Conservation (phyloP, 148 eudicot genomes). For the Polygonum maritimum region DNA sequence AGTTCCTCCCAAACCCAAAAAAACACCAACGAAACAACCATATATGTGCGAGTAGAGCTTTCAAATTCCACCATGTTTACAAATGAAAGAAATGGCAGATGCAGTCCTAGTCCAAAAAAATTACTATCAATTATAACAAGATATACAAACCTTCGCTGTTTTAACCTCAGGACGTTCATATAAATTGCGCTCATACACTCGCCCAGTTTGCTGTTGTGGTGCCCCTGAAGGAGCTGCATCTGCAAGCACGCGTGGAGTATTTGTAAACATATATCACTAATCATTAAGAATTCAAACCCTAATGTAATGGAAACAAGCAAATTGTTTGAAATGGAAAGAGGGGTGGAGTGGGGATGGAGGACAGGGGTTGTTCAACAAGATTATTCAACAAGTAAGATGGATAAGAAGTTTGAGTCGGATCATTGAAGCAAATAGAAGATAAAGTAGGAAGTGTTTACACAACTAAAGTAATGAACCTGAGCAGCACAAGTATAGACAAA, state of each 20-base stretch:
- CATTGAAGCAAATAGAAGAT: not conserved
- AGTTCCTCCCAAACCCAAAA: no score
- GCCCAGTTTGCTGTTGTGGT: constrained; percentile 44
- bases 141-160: constrained; percentile 44
- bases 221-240: constrained; percentile 27
- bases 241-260: constrained; percentile 10
- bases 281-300: not conserved
- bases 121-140: not conserved
- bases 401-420: not conserved
- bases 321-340: not conserved
- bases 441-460: not conserved
- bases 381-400: not conserved
- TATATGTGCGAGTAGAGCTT: not conserved
- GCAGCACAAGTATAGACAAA: not conserved
- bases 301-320: not conserved
- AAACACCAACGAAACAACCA: not conserved
- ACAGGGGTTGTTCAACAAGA: not conserved
- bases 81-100: not conserved
- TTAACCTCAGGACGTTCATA: constrained; percentile 56
- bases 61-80: not conserved
- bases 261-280: not conserved
- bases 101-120: not conserved
- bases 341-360: not conserved
- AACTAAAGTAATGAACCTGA: not conserved
- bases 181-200: constrained; percentile 39